Evolutionary conservation across 108 stramenopile genomes (phyloP), one percentile per base, ranked within the genome.

Genomic region (Pseudonitzschia delicatissima): DNA sequence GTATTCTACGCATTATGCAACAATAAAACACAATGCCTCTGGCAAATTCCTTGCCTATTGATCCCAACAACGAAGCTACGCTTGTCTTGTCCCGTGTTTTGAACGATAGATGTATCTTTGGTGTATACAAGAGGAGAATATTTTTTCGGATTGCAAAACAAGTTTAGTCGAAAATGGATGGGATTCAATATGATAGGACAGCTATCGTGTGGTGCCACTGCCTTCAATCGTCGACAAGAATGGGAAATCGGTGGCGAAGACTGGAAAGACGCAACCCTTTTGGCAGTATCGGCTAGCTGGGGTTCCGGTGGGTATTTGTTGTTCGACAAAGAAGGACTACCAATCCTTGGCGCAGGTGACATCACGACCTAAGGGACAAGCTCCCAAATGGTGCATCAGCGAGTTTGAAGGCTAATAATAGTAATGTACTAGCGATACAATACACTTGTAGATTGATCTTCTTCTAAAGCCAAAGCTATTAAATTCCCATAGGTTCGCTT

Each of bases 211-310:
- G 57, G 71, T 5, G 77, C 82, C 12, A 57, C 45, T 12, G 29
- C 57, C 13, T 83, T 87, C 73, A 76, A 78, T 20, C 67, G 63
- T 7, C 48, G 82, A 13, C 77, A 87, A 73, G 82, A 87, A 70
- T 87, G 82, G 82, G 80, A 87, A 40, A 66, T 49, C 2, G 74
- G 59, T 27, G 65, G 66, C 51, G 67, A 70, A 21, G 65, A 76
- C 37, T 80, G 76, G 78, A 4, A 45, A 3, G 45, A 62, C 6
- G 72, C 82, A 5, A 53, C 67, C n/a, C 36, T 87, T 8, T 21
- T 87, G 17, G 73, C 76, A 57, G 69, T 74, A 11, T 81, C 80
- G 31, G 85, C 82, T 8, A 72, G 78, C 7, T 83, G 82, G 85
- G 85, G 85, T 17, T 49, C 51, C 18, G 85, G 85, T 17, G 82